Conservation (phyloP, 2,329 filamentous ascomycete species). For the Didymella pinodella region DNA sequence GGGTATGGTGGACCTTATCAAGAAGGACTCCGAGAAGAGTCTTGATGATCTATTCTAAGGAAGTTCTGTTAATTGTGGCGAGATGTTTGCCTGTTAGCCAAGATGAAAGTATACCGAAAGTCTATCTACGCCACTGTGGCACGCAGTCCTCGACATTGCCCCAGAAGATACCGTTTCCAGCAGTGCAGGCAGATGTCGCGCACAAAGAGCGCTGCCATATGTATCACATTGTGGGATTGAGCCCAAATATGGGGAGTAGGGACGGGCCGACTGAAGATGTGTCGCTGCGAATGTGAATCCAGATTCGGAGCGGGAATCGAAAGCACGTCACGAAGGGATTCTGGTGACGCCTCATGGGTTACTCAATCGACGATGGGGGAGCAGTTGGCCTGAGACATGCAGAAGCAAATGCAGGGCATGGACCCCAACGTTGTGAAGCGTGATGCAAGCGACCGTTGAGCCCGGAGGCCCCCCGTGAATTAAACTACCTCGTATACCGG, state of each 20-base stretch:
- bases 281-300: slow-evolving; percentile 7
- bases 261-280: slow-evolving; percentile 14
- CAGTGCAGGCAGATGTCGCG: slow-evolving; percentile 9
- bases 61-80: neutral
- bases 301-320: slow-evolving; percentile 3
- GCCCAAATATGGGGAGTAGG: slow-evolving; percentile 3
- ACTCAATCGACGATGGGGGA: neutral
- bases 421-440: slow-evolving; percentile 10
- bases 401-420: slow-evolving; percentile 10
- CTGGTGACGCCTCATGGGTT: slow-evolving; percentile 4
- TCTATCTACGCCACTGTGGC: slow-evolving; percentile 48
- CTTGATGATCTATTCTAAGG: slow-evolving; percentile 81
- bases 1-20: slow-evolving; percentile 95
- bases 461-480: slow-evolving; percentile 19
- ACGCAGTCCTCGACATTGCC: slow-evolving; percentile 43
- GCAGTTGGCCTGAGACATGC: slow-evolving; percentile 1
- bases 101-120: slow-evolving; percentile 19
- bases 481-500: slow-evolving; percentile 12
- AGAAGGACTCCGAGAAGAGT: slow-evolving; percentile 90
- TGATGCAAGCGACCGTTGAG: slow-evolving; percentile 22
- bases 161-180: slow-evolving; percentile 17
- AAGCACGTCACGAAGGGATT: slow-evolving; percentile 9
- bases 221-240: slow-evolving; percentile 11
- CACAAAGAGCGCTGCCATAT: slow-evolving; percentile 24
- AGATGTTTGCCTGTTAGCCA: neutral